Conservation (phyloP, 2,329 filamentous ascomycete genomes). For the Neurospora sp. region DNA sequence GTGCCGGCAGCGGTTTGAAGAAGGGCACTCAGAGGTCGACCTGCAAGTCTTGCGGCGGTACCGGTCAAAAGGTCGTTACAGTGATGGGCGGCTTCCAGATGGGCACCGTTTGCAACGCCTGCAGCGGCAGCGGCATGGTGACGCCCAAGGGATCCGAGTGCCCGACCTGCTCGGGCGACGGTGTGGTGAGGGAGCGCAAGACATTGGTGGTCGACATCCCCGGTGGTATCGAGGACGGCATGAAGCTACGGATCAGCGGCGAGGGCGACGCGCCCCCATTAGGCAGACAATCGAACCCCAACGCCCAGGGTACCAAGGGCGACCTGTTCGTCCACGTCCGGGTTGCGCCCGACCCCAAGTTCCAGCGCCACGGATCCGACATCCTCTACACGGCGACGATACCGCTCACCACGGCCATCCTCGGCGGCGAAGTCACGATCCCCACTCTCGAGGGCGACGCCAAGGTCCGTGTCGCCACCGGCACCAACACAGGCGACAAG, state of each 20-base stretch:
- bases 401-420: slow-evolving; percentile 82
- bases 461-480: slow-evolving; percentile 82
- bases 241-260: slow-evolving; percentile 75
- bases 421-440: slow-evolving; percentile 82
- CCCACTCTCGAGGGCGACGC: slow-evolving; percentile 87
- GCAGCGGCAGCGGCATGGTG: slow-evolving; percentile 66
- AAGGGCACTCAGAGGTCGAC: slow-evolving; percentile 60
- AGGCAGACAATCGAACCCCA: slow-evolving; percentile 55
- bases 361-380: slow-evolving; percentile 78
- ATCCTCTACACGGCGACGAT: slow-evolving; percentile 88
- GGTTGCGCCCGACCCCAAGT: slow-evolving; percentile 83
- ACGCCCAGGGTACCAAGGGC: slow-evolving; percentile 59
- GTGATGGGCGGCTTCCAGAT: slow-evolving; percentile 95
- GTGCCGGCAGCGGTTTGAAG: slow-evolving; percentile 76
- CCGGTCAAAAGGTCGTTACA: slow-evolving; percentile 77
- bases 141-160: slow-evolving; percentile 78
- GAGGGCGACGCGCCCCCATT: slow-evolving; percentile 82
- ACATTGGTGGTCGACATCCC: slow-evolving; percentile 87
- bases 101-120: slow-evolving; percentile 76
- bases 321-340: slow-evolving; percentile 88
- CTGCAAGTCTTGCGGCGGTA: slow-evolving; percentile 77
- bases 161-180: slow-evolving; percentile 67
- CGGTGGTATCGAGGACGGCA: slow-evolving; percentile 90
- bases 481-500: slow-evolving; percentile 85
- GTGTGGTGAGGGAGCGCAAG: slow-evolving; percentile 73